These are phyloP conservation scores for Microascus cirrosus DNA, from an alignment of 2,329 filamentous ascomycete species.

Conservation along the genomic window DNA sequence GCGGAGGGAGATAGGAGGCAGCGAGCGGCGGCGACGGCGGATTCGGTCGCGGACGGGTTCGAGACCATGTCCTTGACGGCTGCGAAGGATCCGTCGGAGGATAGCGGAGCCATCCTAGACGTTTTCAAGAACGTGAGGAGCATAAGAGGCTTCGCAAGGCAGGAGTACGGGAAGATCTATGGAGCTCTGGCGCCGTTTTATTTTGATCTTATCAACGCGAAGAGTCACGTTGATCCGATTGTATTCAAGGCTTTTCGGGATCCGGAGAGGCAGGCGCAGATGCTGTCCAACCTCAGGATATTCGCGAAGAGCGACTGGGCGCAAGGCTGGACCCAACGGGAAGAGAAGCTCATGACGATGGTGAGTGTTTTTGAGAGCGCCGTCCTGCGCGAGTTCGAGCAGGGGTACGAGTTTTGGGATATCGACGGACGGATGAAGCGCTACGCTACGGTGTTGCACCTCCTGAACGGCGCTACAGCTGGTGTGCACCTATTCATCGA, in stretches of 20 bases:
- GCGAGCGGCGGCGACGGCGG: constrained; percentile 13
- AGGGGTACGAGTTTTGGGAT: constrained; percentile 82
- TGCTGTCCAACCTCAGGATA: constrained; percentile 67
- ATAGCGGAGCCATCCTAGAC: constrained; percentile 49
- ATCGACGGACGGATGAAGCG: constrained; percentile 79
- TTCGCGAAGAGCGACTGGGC: constrained; percentile 78
- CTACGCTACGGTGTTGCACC: constrained; percentile 77
- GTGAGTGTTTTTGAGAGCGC: constrained; percentile 80
- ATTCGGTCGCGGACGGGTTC: constrained; percentile 52
- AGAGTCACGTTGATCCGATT: constrained; percentile 66
- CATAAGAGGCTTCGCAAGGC: constrained; percentile 70
- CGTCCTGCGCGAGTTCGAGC: constrained; percentile 82
- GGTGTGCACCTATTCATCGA: constrained; percentile 79
- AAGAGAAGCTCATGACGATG: constrained; percentile 64
- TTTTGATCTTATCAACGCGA: constrained; percentile 62
- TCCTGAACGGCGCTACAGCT: constrained; percentile 68
- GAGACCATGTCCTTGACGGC: constrained; percentile 55
- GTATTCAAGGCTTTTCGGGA: constrained; percentile 81
- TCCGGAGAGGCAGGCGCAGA: constrained; percentile 81
- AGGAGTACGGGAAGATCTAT: constrained; percentile 87
- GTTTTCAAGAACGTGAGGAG: constrained; percentile 64
- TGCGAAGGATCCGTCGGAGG: constrained; percentile 11
- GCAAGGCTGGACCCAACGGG: constrained; percentile 58
- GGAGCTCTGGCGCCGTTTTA: constrained; percentile 84
- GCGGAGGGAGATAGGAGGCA: constrained; percentile 38